A percentile compares a stretch with the other conserved stretches of the same genome.
Evolutionary conservation across 345 rosid species (phyloP).

Genomic region (Arabidopsis suecica): DNA sequence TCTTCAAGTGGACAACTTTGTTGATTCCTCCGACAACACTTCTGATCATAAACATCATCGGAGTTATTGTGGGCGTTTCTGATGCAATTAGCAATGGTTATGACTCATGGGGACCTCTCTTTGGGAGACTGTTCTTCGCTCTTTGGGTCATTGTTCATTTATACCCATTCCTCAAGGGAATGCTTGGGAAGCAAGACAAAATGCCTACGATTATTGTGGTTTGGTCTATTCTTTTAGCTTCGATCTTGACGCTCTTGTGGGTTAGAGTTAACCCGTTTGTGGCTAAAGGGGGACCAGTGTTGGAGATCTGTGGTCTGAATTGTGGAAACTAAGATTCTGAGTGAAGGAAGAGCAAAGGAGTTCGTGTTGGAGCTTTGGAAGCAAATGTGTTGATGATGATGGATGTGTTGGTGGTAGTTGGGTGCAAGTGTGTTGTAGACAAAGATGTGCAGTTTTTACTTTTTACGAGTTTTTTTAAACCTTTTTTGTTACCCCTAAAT

Average conservation of each 20-base stretch:
- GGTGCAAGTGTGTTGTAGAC: slow-evolving; percentile 26
- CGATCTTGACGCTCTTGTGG: slow-evolving; percentile 89
- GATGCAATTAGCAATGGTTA: slow-evolving; percentile 96
- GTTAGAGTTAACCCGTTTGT: slow-evolving; percentile 90
- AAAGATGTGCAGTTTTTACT: slow-evolving; percentile 37
- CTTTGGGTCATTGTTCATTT: slow-evolving; percentile 89
- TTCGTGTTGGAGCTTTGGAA: slow-evolving; percentile 25
- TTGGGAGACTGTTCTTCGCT: slow-evolving; percentile 89
- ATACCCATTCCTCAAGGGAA: slow-evolving; percentile 92
- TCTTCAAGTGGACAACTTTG: slow-evolving; percentile 94
- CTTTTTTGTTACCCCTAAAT: background rate
- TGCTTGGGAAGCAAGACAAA: slow-evolving; percentile 88
- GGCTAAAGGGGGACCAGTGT: slow-evolving; percentile 80
- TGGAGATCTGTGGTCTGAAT: slow-evolving; percentile 85
- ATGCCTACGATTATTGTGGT: slow-evolving; percentile 92
- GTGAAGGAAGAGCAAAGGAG: slow-evolving; percentile 10
- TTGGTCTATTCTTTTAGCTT: slow-evolving; percentile 93
- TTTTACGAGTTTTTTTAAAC: background rate
- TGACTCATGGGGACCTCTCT: slow-evolving; percentile 94
- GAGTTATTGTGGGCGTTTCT: slow-evolving; percentile 82
- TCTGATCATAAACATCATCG: slow-evolving; percentile 77
- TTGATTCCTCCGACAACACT: slow-evolving; percentile 84
- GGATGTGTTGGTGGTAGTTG: slow-evolving; percentile 20
- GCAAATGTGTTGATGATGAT: slow-evolving; percentile 15
- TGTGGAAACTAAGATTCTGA: slow-evolving; percentile 58